Evolutionary conservation across 805 yeast species (phyloP), one percentile per base, ranked within the genome.

Genomic region (Ascoidea tarda): DNA sequence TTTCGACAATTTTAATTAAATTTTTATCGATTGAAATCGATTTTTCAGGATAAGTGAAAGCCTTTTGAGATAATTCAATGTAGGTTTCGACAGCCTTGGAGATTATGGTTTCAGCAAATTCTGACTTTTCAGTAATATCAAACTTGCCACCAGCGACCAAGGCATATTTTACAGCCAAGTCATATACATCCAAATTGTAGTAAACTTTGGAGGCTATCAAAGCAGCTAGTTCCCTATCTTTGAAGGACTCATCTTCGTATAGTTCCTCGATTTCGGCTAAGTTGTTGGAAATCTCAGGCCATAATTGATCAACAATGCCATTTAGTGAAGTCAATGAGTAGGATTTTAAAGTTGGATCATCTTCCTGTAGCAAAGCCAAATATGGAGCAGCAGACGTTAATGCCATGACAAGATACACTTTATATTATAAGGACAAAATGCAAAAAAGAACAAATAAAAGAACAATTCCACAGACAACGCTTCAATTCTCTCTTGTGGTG

Each of bases 241-340:
- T 80, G 67, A 91, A 93, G 31, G 75, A 67, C 54, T 77, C 75
- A 65, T 91, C 96, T 69, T 93, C 98, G 62, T 83, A 89, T 52
- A 93, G 72, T 58, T 88, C 95, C 70, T 93, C 99, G 62, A 93
- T 85, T 52, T 86, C 89, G 33, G 87, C 73, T 56, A 93, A 79
- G 62, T 78, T 82, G 69, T 93, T 93, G 54, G 99, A 95, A 54
- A 93, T 86, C 71, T 93, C 98, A 2, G 99, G 88, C 99, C 99
- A 93, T 54, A 88, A 75, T 67, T 87, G 90, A 69, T 89, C 96
- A 51, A 88, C 96, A 50, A 85, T 77, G 32, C 71, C 76, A 64
- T 89, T 86, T 59, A 93, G 78, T 16, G 95, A 82, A 53, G 82
- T 72, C 63, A 93, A 76, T 16, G 98, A 99, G 64, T 87, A 87